Base-by-base conservation (phyloP, 352 stramenopile genomes). In the Pythium grandisporangium region DNA sequence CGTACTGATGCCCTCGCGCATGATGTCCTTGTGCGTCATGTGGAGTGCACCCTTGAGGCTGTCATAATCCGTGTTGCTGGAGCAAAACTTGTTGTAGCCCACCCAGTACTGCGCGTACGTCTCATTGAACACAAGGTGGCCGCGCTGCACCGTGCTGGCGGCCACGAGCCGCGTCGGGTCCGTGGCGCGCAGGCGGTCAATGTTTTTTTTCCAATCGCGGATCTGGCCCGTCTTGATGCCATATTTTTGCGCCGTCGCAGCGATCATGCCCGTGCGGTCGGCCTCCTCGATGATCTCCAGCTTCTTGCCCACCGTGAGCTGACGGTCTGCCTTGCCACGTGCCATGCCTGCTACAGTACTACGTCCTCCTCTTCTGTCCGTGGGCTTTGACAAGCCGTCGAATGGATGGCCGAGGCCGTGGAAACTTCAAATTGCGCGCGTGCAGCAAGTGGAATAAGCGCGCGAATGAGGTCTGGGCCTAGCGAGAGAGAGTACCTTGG, bases 71-170 rank as follows among this genome's bases (percentile, higher is more conserved):
- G 70, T 87, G 51, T 83, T 61, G 45, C 51, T 68, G 42, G 66
- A 81, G 58, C 78, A 91, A 49, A 68, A 91, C 58, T 91, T 91
- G 61, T 91, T 91, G 69, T 91, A 91, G 44, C 78, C 78, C 52
- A 91, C 78, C 78, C 78, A 91, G 62, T 91, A 91, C 57, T 91
- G 78, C 37, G 78, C 75, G 61, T 91, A 91, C 29, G 78, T 86
- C 65, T 91, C 78, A 49, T 91, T 91, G 51, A 91, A 91, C 7
- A 91, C 78, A 32, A 91, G 45, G 59, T 91, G 78, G 21, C 78
- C 78, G 40, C 78, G 72, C 58, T 88, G 75, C 38, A 91, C 75
- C 37, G 69, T 91, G 53, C 72, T 87, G 26, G 78, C 78, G 44
- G 73, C 85, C 44, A 91, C 78, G 33, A 91, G 68, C 14, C 78